Percentiles rank a stretch among this genome's conserved stretches.
Conservation (phyloP, 2,329 filamentous ascomycete species). For the Esteya vermicola region DNA sequence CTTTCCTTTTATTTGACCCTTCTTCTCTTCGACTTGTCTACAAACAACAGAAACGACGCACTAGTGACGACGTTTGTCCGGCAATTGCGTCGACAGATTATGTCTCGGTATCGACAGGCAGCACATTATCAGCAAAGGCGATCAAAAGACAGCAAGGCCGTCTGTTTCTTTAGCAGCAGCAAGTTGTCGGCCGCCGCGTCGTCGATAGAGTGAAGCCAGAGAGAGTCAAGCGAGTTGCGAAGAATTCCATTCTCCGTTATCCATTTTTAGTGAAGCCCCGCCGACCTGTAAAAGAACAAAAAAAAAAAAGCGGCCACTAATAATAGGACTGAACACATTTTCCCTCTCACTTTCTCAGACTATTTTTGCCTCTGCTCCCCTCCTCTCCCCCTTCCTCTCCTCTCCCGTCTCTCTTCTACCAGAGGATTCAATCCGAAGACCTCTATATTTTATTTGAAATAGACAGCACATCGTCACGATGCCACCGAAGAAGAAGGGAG, state of each 20-base stretch:
- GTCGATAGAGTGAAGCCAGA: conserved; percentile 1
- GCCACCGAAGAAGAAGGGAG: conserved; percentile 82
- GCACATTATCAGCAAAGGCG: conserved; percentile 3
- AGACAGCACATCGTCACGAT: conserved; percentile 35
- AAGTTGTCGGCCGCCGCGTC: neutral
- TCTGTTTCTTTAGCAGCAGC: neutral
- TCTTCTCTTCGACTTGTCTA: neutral
- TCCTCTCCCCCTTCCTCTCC: too few relatives aligned
- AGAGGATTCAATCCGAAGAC: too few relatives aligned
- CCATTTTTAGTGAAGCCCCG: too few relatives aligned
- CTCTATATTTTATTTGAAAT: too few relatives aligned
- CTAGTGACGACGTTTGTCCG: neutral
- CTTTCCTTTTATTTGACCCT: neutral
- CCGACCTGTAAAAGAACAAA: too few relatives aligned
- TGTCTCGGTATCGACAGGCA: conserved; percentile 7
- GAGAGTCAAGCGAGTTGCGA: neutral
- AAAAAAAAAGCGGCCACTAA: too few relatives aligned
- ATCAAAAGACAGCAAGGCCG: conserved; percentile 2
- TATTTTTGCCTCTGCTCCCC: too few relatives aligned
- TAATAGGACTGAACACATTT: too few relatives aligned
- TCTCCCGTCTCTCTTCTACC: too few relatives aligned
- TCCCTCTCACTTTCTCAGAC: too few relatives aligned
- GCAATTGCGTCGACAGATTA: conserved; percentile 1
- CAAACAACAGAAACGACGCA: neutral
- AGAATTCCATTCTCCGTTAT: too few relatives aligned